Evolutionary conservation across 2,329 filamentous ascomycete genomes (phyloP).

Genomic region (Sporothrix euskadiensis): DNA sequence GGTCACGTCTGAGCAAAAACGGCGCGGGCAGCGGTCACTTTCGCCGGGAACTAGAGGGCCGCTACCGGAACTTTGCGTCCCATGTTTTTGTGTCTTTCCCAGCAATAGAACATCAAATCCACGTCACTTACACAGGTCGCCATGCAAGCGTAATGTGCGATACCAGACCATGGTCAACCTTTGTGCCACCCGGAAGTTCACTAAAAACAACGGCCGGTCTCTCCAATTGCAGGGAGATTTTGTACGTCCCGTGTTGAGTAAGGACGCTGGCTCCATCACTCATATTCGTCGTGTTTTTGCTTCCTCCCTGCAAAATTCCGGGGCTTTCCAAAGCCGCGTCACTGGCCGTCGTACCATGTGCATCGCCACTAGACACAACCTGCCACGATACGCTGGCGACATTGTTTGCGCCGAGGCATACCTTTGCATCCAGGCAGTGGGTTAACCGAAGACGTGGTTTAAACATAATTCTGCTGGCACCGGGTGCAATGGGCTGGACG

Average conservation of each 20-base stretch:
- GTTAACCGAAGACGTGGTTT: constrained; percentile 37
- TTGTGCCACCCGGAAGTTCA: not conserved
- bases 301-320: not conserved
- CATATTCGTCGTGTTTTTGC: no score
- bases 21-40: not conserved
- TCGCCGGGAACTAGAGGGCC: not conserved
- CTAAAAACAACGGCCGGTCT: not conserved
- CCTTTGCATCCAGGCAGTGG: constrained; percentile 33
- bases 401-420: constrained; percentile 36
- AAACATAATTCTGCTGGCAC: constrained; percentile 35
- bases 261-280: no score
- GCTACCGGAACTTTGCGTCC: not conserved
- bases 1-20: not conserved
- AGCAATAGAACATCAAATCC: not conserved
- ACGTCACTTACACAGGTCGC: not conserved
- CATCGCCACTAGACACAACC: not conserved
- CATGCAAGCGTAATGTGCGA: not conserved
- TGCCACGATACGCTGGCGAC: constrained; percentile 35
- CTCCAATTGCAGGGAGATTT: not conserved
- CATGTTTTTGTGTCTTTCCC: not conserved
- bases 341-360: not conserved
- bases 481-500: constrained; percentile 30
- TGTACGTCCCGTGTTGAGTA: not conserved
- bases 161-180: not conserved
- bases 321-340: not conserved